A percentile compares a stretch with the other conserved stretches of the same genome.
Conservation (phyloP, 1,284 basidiomycete genomes). For the Irpex rosettiformis region DNA sequence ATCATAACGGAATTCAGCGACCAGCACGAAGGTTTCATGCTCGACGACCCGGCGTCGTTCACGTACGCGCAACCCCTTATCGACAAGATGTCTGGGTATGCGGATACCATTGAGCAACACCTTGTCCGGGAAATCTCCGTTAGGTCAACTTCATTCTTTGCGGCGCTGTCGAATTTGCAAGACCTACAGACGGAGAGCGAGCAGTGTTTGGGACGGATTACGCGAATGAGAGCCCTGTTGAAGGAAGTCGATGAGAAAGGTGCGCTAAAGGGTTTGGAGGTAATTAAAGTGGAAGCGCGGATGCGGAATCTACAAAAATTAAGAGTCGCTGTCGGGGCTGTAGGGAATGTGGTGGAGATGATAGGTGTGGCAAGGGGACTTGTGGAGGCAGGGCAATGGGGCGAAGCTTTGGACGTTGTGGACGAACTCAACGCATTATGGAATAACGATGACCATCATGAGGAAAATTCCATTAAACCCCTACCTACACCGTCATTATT, state of each 20-base stretch:
- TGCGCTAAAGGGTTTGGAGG: conserved; percentile 73
- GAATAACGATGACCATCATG: conserved; percentile 30
- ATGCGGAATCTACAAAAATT: conserved; percentile 60
- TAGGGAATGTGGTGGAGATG: conserved; percentile 76
- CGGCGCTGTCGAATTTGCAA: conserved; percentile 91
- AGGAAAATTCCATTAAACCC: neutral
- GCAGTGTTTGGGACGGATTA: conserved; percentile 77
- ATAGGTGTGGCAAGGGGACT: conserved; percentile 66
- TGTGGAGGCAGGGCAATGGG: conserved; percentile 82
- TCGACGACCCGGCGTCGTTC: conserved; percentile 52
- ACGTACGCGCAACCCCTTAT: conserved; percentile 73
- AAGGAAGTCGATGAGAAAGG: conserved; percentile 75
- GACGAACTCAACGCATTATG: conserved; percentile 74
- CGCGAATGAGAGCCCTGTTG: conserved; percentile 68
- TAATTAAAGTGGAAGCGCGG: conserved; percentile 66
- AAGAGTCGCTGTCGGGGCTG: conserved; percentile 58
- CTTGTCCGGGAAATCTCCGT: conserved; percentile 91
- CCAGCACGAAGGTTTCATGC: conserved; percentile 17
- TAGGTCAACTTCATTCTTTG: conserved; percentile 93
- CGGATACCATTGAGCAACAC: conserved; percentile 94
- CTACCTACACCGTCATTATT: conserved; percentile 3
- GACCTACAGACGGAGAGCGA: conserved; percentile 88
- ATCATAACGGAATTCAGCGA: conserved; percentile 62
- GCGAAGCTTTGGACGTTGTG: conserved; percentile 74
- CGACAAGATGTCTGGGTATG: conserved; percentile 91